Percentiles rank a stretch among this genome's conserved stretches.
Conservation (phyloP, 2,329 filamentous ascomycete species). For the Nannizzia gypsea region DNA sequence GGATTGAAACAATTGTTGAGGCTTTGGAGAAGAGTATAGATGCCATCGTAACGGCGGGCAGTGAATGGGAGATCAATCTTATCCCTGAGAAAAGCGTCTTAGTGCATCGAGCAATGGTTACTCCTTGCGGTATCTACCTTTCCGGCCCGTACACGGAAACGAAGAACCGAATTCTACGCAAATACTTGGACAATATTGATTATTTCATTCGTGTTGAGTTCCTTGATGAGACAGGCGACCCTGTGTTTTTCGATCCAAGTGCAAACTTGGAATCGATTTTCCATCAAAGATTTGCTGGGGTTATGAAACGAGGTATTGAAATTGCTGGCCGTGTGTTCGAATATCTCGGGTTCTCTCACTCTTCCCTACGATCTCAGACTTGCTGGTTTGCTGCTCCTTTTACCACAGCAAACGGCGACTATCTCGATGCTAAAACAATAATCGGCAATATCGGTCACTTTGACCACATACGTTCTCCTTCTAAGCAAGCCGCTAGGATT, state of each 20-base stretch:
- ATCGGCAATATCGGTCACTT: slow-evolving; percentile 42
- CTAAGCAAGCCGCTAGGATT: slow-evolving; percentile 49
- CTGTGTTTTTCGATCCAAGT: slow-evolving; percentile 46
- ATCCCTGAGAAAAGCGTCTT: slow-evolving; percentile 33
- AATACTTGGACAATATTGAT: slow-evolving; percentile 47
- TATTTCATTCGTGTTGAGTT: slow-evolving; percentile 62
- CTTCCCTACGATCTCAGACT: slow-evolving; percentile 58
- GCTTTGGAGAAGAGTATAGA: slow-evolving; percentile 18
- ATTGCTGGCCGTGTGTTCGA: slow-evolving; percentile 52
- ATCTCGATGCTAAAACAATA: slow-evolving; percentile 27
- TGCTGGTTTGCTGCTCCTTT: slow-evolving; percentile 50
- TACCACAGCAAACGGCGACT: slow-evolving; percentile 17
- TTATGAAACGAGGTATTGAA: slow-evolving; percentile 48
- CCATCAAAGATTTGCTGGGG: slow-evolving; percentile 47
- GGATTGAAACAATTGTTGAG: slow-evolving; percentile 25
- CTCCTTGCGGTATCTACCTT: slow-evolving; percentile 44
- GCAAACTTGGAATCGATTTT: slow-evolving; percentile 41
- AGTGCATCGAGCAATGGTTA: slow-evolving; percentile 48
- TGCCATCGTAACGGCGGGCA: background rate
- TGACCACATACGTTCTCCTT: slow-evolving; percentile 40
- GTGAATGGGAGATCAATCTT: background rate
- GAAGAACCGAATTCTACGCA: slow-evolving; percentile 60
- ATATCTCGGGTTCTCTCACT: slow-evolving; percentile 71
- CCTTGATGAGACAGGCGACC: slow-evolving; percentile 58
- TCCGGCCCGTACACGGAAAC: slow-evolving; percentile 46